Evolutionary conservation across 805 yeast genomes (phyloP).

Genomic region (Hemisphaericaspora nanyangensis): DNA sequence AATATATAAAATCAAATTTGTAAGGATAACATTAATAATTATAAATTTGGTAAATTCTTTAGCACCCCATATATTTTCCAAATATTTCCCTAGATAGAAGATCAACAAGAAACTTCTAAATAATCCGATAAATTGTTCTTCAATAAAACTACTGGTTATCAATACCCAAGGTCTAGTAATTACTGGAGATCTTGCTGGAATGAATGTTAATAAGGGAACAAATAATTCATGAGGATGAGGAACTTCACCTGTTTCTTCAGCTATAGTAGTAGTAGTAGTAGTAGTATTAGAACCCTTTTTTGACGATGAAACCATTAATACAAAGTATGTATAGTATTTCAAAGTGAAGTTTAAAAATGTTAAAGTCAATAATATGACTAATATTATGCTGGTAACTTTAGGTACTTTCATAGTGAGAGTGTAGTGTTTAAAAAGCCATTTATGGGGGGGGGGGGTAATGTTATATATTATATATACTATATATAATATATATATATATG

Average conservation of each 20-base stretch:
- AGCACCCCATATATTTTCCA: conserved; percentile 65
- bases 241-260: conserved; percentile 31
- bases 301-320: conserved; percentile 27
- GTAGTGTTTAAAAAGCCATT: no score
- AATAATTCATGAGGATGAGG: conserved; percentile 45
- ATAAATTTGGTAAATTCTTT: conserved; percentile 49
- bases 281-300: conserved; percentile 15
- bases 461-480: no score
- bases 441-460: no score
- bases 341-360: conserved; percentile 30
- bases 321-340: conserved; percentile 37
- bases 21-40: conserved; percentile 28
- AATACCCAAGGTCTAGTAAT: conserved; percentile 48
- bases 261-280: conserved; percentile 7
- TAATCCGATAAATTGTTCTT: conserved; percentile 38
- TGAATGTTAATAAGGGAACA: conserved; percentile 49
- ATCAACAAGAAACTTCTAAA: conserved; percentile 33
- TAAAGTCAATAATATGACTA: conserved; percentile 28
- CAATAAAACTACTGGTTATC: conserved; percentile 44
- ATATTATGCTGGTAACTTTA: conserved; percentile 30
- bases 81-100: conserved; percentile 56
- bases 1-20: conserved; percentile 33
- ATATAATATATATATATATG: no score
- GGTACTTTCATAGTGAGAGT: conserved; percentile 25
- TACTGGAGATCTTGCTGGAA: conserved; percentile 41